Evolutionary conservation across 306 rosid species (phyloP), one percentile per base, ranked within the genome.

Genomic region (Prosopis cineraria): DNA sequence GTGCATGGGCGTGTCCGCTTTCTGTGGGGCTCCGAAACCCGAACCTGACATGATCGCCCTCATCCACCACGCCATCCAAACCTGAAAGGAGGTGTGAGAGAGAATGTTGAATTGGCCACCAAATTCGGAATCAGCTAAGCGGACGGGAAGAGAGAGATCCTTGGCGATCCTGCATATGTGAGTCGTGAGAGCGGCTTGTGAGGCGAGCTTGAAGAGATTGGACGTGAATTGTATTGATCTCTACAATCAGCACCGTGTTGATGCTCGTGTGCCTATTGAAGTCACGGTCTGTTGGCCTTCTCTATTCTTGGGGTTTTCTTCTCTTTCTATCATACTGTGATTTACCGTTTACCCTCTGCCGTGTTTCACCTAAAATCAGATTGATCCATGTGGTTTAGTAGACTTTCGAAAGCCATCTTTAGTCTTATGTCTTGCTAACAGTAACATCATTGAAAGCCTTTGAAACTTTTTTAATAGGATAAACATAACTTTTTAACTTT

Each of bases 201-300:
- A 90, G 78, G 87, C 56, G 0, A 93, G 96, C 82, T 78, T 90
- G 85, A 84, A 87, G 77, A 84, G 94, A 6, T 88, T 93, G 8
- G 87, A 72, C 0, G 19, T 89, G 7, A 59, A 85, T 70, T 86
- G 40, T 31, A 78, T 93, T 19, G 93, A 93, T 82, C 98, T 93
- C 74, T 93, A 93, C 76, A 90, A 90, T 82, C 90, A 85, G 70
- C 98, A 90, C 62, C 88, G 94, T 16, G 29, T 90, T 27, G 98
- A 93, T 65, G 84, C 82, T 37, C 86, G 85, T 41, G 41, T 90
- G 27, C 94, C 98, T 3, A 82, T 93, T 55, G 98, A 93, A 89
- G 71, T 89, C 89, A 90, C 96, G 87, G 97, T 40, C 3, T 73
- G 8, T 19, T 10, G 8, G 19, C 55, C 41, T 79, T n/a, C n/a